These are phyloP conservation scores for Phaeosphaeriaceae sp. DNA, from an alignment of 2,329 filamentous ascomycete species.

Conservation along the genomic window DNA sequence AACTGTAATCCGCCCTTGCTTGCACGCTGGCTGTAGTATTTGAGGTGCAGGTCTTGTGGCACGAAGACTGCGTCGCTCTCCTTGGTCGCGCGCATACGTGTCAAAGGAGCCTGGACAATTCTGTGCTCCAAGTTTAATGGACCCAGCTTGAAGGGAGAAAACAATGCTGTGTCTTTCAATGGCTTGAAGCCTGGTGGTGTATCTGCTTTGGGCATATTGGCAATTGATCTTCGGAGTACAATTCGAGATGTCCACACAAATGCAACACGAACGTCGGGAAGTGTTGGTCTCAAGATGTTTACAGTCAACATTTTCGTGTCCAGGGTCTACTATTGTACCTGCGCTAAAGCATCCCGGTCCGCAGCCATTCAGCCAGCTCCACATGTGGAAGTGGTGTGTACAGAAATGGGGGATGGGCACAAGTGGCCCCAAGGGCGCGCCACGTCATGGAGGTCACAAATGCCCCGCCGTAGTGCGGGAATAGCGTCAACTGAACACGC, in stretches of 20 bases:
- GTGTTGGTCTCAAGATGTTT: slow-evolving; percentile 3
- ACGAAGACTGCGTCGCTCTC: slow-evolving; percentile 57
- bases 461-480: background rate
- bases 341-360: slow-evolving; percentile 22
- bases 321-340: slow-evolving; percentile 38
- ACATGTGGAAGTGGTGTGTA: slow-evolving; percentile 31
- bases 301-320: slow-evolving; percentile 14
- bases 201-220: slow-evolving; percentile 42
- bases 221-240: slow-evolving; percentile 4
- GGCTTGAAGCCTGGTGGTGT: slow-evolving; percentile 38
- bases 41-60: slow-evolving; percentile 53
- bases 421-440: slow-evolving; percentile 9
- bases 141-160: slow-evolving; percentile 42
- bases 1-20: slow-evolving; percentile 65
- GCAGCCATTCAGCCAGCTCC: slow-evolving; percentile 20
- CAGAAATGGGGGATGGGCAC: slow-evolving; percentile 38
- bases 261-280: background rate
- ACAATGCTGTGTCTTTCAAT: slow-evolving; percentile 42
- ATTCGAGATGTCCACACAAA: background rate
- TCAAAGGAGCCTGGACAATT: slow-evolving; percentile 50
- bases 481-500: background rate
- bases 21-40: slow-evolving; percentile 65
- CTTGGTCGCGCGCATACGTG: slow-evolving; percentile 57
- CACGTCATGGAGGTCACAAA: background rate
- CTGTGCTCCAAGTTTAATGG: slow-evolving; percentile 48